These are phyloP conservation scores for Neurospora sublineolata DNA, from an alignment of 495 filamentous ascomycete genomes.

Conservation along the genomic window DNA sequence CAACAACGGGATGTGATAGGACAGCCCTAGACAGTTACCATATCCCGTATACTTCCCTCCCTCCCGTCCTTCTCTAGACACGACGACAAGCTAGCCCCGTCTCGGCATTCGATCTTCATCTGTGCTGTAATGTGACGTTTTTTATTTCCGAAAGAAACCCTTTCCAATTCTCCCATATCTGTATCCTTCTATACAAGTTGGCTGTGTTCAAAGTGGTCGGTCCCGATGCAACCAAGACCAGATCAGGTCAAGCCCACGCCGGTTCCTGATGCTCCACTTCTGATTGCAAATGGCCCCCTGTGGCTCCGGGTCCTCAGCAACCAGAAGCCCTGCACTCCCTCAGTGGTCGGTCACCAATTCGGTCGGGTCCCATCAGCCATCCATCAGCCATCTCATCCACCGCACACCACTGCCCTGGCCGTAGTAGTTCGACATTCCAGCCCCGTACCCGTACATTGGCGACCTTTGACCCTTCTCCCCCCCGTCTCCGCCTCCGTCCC, in stretches of 20 bases:
- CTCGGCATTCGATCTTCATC: not conserved
- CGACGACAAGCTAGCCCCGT: not conserved
- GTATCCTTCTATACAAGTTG: not conserved
- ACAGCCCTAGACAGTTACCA: not conserved
- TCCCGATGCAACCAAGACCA: not conserved
- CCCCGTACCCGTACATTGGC: conserved; percentile 1
- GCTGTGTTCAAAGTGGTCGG: not conserved
- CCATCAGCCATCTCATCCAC: not conserved
- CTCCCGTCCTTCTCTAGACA: not conserved
- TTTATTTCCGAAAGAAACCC: not conserved
- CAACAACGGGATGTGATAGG: not conserved
- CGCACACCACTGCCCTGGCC: not conserved
- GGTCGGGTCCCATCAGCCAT: not conserved
- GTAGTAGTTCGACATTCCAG: not conserved
- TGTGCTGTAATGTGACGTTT: not conserved
- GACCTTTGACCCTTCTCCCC: not conserved
- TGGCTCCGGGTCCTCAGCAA: not conserved
- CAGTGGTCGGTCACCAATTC: not conserved
- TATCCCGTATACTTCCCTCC: not conserved
- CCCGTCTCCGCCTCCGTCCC: not conserved
- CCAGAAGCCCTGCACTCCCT: not conserved
- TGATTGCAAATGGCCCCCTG: conserved; percentile 13
- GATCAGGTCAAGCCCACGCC: conserved; percentile 1
- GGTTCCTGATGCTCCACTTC: conserved; percentile 14
- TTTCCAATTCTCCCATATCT: not conserved